Evolutionary conservation across 768 basidiomycete genomes (phyloP), one percentile per base, ranked within the genome.

Genomic region (Termitomyces sp.): DNA sequence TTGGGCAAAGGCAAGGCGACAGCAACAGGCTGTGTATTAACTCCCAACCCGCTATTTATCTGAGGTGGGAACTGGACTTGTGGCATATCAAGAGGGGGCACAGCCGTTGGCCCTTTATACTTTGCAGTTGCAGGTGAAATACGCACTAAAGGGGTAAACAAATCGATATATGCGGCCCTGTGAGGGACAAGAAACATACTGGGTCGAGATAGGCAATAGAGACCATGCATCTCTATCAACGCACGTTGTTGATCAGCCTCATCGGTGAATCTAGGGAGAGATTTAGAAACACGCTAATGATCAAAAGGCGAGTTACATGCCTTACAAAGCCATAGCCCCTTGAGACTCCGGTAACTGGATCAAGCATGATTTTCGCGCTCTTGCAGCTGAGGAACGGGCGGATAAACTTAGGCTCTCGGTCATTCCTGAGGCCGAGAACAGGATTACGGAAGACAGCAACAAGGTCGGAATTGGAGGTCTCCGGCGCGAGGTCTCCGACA

Each of bases 321-420:
- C 94, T 81, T 40, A 97, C 94, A 67, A 96, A 96, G 30, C 94
- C 94, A 70, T 95, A 96, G 3, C 94, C 94, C 60, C 92, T 80
- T 30, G 90, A 92, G 22, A 93, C 84, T 18, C 93, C 93, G 5
- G 92, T 93, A 22, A 88, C 82, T 2, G 94, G 92, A 70, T 94
- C 92, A 49, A 93, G 76, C 92, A 94, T 94, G 62, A 93, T 96
- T 76, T 94, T 94, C 32, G 94, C 94, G 70, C 92, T 94, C 76
- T 93, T 94, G 74, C 93, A 94, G 69, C 92, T 94, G 38, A 84
- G 72, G 74, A 96, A 97, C 2, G 92, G 91, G 8, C 86, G 81
- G 54, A 95, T 92, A 62, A 92, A 90, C 70, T 91, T 90, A 20
- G 92, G 92, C 69, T 90, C 90, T 57, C 92, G 80, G 68, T 94